Base-by-base conservation (phyloP, 1,284 basidiomycete genomes). In the Microbotryum saponariae region DNA sequence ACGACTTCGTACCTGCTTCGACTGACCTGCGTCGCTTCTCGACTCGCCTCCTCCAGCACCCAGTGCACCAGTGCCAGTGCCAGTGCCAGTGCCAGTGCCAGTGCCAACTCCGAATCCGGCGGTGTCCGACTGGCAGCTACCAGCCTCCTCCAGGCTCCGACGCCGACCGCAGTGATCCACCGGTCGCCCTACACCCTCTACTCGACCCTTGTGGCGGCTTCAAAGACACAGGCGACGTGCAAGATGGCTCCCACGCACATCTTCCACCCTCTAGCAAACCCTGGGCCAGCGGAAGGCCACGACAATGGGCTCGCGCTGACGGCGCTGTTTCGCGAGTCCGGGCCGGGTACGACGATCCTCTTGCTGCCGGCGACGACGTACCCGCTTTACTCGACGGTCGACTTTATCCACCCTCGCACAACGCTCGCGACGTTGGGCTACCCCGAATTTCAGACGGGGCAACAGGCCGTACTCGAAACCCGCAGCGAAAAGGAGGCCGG, bases 351-450 rank as follows among this genome's bases (percentile, higher is more conserved):
- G 7, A 64, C 58, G 25, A 62, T 73, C 58, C 56, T 71, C 37
- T 65, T 73, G 23, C 44, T 42, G 4, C 66, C 57, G 0, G 10
- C 31, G 1, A 59, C 61, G 1, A 21, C 45, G 42, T 73, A 72
- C 60, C 53, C 51, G 16, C 59, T 73, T 33, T 55, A 59, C 51
- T 59, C 63, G 20, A 51, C 59, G 16, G 64, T 73, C 58, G 51
- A 56, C 29, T 47, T 73, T 29, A n/a, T 42, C 4, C 64, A 66
- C 44, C 53, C 63, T 5, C 42, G 56, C 29, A 69, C 64, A 12
- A 64, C 67, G 25, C 63, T 73, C 23, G 70, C 71, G 14, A 73
- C 72, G 1, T 51, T 64, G 7, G 72, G 71, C 2, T 73, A 61
- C 54, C 72, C 72, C 8, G 45, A 47, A n/a, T 63, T 69, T 54